These are phyloP conservation scores for Arctium minus DNA, from an alignment of 129 eudicot species.

Conservation along the genomic window DNA sequence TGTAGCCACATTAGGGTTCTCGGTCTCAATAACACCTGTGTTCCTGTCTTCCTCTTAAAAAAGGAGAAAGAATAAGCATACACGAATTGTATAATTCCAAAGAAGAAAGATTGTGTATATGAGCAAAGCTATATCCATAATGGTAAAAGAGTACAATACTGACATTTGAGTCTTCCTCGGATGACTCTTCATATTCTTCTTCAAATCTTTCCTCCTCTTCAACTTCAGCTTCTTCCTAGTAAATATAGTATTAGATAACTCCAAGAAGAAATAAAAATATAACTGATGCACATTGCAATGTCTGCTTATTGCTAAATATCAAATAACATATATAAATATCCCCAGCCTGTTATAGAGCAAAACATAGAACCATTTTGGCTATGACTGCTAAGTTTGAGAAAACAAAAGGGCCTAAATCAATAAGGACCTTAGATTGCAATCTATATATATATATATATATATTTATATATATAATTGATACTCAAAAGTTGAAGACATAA, in stretches of 20 bases:
- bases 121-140: neutral
- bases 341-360: no score
- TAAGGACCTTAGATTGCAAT: no score
- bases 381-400: no score
- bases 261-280: neutral
- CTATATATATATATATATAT: no score
- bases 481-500: no score
- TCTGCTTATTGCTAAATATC: neutral
- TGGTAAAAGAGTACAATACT: neutral
- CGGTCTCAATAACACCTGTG: constrained; percentile 83
- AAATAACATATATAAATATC: neutral
- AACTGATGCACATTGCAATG: neutral
- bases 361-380: no score
- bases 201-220: constrained; percentile 63
- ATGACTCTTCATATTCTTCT: constrained; percentile 55
- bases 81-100: neutral
- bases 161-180: no score
- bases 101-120: neutral
- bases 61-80: neutral
- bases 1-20: constrained; percentile 90
- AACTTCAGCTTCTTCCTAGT: constrained; percentile 64
- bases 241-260: constrained; percentile 7
- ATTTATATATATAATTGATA: no score
- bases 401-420: no score
- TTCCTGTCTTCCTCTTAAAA: constrained; percentile 66